Evolutionary conservation across 371 early-diverging fungal species (phyloP).

Genomic region (Fennellomyces sp.): DNA sequence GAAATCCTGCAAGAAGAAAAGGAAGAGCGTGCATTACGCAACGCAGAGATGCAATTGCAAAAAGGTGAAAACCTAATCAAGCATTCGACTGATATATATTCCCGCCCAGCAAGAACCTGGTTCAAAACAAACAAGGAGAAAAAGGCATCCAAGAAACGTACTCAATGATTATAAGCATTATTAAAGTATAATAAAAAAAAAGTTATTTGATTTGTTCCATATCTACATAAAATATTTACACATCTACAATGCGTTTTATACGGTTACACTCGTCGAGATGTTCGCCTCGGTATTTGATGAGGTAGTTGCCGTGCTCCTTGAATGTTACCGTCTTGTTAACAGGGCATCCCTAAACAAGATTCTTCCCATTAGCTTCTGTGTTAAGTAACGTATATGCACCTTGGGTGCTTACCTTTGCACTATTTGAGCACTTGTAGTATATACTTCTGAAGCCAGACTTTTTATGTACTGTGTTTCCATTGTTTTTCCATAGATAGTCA

Average conservation of each 20-base stretch:
- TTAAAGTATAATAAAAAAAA: background rate
- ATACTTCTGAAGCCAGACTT: constrained; percentile 61
- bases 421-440: constrained; percentile 61
- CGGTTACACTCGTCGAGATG: constrained; percentile 52
- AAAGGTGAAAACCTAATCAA: constrained; percentile 86
- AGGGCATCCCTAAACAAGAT: constrained; percentile 27
- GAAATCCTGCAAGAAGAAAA: constrained; percentile 86
- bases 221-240: constrained; percentile 11
- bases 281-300: constrained; percentile 60
- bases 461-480: constrained; percentile 61
- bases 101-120: constrained; percentile 93
- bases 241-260: constrained; percentile 34
- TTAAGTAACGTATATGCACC: background rate
- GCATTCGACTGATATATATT: constrained; percentile 86
- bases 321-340: constrained; percentile 64
- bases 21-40: constrained; percentile 68
- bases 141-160: constrained; percentile 33
- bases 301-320: constrained; percentile 50
- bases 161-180: background rate
- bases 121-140: constrained; percentile 80
- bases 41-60: constrained; percentile 89
- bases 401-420: constrained; percentile 29
- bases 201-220: background rate
- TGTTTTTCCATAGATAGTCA: constrained; percentile 62
- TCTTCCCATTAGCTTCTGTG: background rate